Conservation (phyloP, 305 asterid genomes). For the Euphrasia arctica region DNA sequence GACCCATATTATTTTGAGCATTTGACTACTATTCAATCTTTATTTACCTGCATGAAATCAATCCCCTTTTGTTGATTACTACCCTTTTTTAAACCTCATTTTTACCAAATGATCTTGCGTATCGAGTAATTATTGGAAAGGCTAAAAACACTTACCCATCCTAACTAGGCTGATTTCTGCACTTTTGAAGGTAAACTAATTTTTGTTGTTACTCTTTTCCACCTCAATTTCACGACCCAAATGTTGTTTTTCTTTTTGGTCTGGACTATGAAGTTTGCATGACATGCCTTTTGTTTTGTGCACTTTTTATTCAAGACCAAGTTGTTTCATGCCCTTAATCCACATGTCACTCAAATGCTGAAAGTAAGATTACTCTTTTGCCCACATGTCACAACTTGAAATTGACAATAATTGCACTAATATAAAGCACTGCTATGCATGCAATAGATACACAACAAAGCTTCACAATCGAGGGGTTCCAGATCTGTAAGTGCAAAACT, state of each 20-base stretch:
- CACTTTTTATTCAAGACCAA: slow-evolving; percentile 1
- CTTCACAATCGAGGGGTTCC: neutral
- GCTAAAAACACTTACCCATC: neutral
- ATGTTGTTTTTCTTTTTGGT: neutral
- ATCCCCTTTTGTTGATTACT: slow-evolving; percentile 6
- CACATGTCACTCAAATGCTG: neutral
- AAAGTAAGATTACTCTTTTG: neutral
- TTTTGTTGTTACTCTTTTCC: neutral
- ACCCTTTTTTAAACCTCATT: neutral
- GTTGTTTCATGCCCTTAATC: neutral
- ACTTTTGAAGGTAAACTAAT: neutral
- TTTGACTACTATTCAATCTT: neutral
- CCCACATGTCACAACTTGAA: neutral
- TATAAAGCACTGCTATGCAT: neutral
- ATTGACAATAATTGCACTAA: neutral
- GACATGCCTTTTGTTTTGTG: neutral
- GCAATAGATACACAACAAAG: neutral
- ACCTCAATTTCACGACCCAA: neutral
- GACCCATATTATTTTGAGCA: slow-evolving; percentile 7
- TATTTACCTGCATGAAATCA: slow-evolving; percentile 13
- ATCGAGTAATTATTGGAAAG: neutral
- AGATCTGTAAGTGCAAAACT: slow-evolving; percentile 1
- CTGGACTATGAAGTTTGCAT: neutral
- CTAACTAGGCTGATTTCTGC: neutral
- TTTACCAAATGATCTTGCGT: neutral